phyloP scores from a whole-genome alignment of 495 filamentous ascomycete genomes.

The Xylaria palmicola region DNA sequence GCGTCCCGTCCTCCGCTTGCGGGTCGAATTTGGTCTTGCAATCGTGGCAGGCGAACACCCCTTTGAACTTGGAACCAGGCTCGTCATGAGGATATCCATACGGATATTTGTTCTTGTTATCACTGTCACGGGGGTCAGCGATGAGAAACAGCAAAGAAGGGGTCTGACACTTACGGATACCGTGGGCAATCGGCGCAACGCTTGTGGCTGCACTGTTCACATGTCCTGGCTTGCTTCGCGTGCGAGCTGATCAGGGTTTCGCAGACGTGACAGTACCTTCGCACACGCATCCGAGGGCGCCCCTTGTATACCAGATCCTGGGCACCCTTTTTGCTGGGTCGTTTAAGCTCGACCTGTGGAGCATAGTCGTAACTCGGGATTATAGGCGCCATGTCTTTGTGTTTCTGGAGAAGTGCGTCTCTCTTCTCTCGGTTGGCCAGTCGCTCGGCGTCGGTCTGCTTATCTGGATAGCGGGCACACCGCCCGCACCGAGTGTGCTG shows the following conservation, averaged over 20 bases:
- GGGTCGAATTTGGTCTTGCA: slow-evolving; percentile 58
- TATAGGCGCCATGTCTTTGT: slow-evolving; percentile 47
- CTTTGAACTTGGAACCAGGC: slow-evolving; percentile 44
- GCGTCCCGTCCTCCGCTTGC: slow-evolving; percentile 37
- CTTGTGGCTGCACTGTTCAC: slow-evolving; percentile 67
- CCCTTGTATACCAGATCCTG: slow-evolving; percentile 68
- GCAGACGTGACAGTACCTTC: slow-evolving; percentile 78
- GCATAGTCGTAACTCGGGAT: slow-evolving; percentile 46
- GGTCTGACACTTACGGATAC: slow-evolving; percentile 63
- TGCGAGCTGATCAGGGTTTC: slow-evolving; percentile 57
- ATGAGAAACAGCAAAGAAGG: background rate
- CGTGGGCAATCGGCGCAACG: slow-evolving; percentile 81
- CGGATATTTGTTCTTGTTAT: slow-evolving; percentile 71
- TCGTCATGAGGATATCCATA: slow-evolving; percentile 75
- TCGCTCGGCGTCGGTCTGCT: slow-evolving; percentile 52
- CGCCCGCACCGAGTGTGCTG: slow-evolving; percentile 75
- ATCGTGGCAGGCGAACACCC: slow-evolving; percentile 61
- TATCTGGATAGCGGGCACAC: slow-evolving; percentile 69
- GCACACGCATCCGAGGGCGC: slow-evolving; percentile 64
- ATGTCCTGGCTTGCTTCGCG: slow-evolving; percentile 58
- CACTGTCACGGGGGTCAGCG: slow-evolving; percentile 37
- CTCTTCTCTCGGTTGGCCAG: slow-evolving; percentile 45
- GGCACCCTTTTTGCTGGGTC: slow-evolving; percentile 62
- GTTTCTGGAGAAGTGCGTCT: slow-evolving; percentile 47
- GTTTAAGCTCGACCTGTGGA: slow-evolving; percentile 50